Evolutionary conservation across 129 eudicot species (phyloP), one percentile per base, ranked within the genome.

Genomic region (Pulicaria dysenterica): DNA sequence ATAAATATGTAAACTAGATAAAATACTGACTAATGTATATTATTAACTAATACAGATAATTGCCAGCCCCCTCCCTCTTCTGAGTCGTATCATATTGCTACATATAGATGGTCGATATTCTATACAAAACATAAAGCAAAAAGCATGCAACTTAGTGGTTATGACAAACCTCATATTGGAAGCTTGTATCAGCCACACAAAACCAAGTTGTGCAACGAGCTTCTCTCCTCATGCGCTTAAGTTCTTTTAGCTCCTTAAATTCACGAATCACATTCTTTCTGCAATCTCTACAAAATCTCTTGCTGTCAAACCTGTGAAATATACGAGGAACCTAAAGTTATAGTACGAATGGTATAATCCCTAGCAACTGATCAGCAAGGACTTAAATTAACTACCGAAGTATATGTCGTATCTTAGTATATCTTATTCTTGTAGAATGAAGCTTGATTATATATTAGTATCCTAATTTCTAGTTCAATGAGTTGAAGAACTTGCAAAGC

Each of bases 181-280:
- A 88, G 70, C 89, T 79, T 69, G 94, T 79, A 83, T 95, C 99
- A 51, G 97, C 96, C 43, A 70, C 96, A 78, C 99, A 95, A 79
- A 90, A 95, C 96, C 94, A 90, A 70, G 74, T 88, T 19, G 96
- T 95, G 81, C 99, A 95, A 38, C 85, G 88, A 54, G 89, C 80
- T 77, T 84, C 96, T 77, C 80, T 88, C 16, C 85, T 81, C 87
- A 83, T 84, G 31, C 99, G 91, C 77, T 90, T 95, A 72, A 88
- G 83, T 76, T 95, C 97, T 75, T 90, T 95, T 54, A 95, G 79
- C 83, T 95, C 99, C 84, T 90, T 95, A 68, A 95, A 95, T 79
- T 95, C 99, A 66, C 96, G 96, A 54, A 95, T 90, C 40, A 95
- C 99, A 73, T 90, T 90, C 85, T 94, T 95, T 76, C 97, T 79